Evolutionary conservation across 768 basidiomycete species (phyloP).

Genomic region (Mycena capillaripes): DNA sequence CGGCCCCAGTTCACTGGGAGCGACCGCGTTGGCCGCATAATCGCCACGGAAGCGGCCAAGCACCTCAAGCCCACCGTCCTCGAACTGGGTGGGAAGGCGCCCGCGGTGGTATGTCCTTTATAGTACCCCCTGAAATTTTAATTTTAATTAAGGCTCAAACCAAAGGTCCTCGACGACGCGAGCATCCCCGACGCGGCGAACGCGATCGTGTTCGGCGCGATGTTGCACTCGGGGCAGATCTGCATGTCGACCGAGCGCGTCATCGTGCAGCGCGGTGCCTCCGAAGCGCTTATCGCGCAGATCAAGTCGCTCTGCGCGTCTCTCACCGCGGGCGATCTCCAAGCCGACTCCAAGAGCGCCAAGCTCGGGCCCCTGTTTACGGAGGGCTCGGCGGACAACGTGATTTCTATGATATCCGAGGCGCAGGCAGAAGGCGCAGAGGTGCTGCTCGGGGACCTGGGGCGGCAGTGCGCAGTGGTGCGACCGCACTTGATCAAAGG

Average conservation of each 20-base stretch:
- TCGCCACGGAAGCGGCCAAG: constrained; percentile 69
- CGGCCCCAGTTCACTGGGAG: constrained; percentile 66
- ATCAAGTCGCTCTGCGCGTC: constrained; percentile 48
- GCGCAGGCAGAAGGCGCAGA: constrained; percentile 61
- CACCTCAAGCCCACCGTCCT: constrained; percentile 68
- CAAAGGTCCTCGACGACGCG: constrained; percentile 68
- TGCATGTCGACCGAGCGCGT: constrained; percentile 74
- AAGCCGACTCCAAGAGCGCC: constrained; percentile 41
- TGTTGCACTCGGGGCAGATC: constrained; percentile 66
- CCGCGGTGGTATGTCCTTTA: constrained; percentile 58
- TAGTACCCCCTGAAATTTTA: not conserved
- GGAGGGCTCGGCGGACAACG: constrained; percentile 59
- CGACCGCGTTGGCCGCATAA: constrained; percentile 64
- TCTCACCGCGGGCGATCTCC: constrained; percentile 53
- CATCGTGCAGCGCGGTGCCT: constrained; percentile 61
- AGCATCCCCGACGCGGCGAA: constrained; percentile 67
- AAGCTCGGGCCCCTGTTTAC: constrained; percentile 58
- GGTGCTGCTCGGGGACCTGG: constrained; percentile 59
- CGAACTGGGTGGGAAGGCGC: constrained; percentile 70
- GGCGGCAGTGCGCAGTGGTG: constrained; percentile 56
- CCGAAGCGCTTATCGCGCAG: constrained; percentile 50
- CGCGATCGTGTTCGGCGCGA: constrained; percentile 58
- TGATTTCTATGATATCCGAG: constrained; percentile 59
- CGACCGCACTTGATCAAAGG: constrained; percentile 65
- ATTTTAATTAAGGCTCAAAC: not conserved